Conservation (phyloP, 495 filamentous ascomycete species). For the Aspergillus panamensis region DNA sequence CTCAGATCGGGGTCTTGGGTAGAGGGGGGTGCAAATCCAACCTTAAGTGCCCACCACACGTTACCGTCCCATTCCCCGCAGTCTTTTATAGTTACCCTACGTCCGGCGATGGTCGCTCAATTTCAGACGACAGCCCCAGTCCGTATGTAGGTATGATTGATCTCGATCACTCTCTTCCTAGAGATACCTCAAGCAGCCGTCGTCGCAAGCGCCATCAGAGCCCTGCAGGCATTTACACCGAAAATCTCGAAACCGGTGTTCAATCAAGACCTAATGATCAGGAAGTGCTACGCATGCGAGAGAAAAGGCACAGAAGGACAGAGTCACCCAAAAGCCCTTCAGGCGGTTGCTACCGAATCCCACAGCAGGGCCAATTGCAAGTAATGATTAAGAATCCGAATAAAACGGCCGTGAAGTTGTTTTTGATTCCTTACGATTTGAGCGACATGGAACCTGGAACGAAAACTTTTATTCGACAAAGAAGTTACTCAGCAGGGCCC, state of each 20-base stretch:
- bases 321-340: constrained; percentile 70
- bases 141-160: constrained; percentile 96
- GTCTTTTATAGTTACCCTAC: constrained; percentile 91
- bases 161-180: constrained; percentile 70
- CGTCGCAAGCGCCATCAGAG: constrained; percentile 47
- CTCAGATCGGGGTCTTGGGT: constrained; percentile 92
- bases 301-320: constrained; percentile 58
- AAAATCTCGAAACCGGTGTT: constrained; percentile 13
- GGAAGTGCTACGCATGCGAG: constrained; percentile 33
- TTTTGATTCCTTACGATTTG: constrained; percentile 92
- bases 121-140: constrained; percentile 78
- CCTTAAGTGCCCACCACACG: constrained; percentile 84
- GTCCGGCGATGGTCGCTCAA: constrained; percentile 56
- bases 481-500: constrained; percentile 86
- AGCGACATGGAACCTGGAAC: constrained; percentile 92
- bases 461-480: constrained; percentile 95
- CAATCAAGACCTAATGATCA: constrained; percentile 18
- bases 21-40: constrained; percentile 84
- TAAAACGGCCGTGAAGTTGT: constrained; percentile 94
- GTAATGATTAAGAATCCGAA: constrained; percentile 97
- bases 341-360: constrained; percentile 89
- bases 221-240: constrained; percentile 31
- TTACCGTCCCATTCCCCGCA: constrained; percentile 89
- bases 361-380: constrained; percentile 91
- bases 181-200: constrained; percentile 42